Percentiles rank a stretch among this genome's conserved stretches.
Evolutionary conservation across 306 rosid genomes (phyloP).

Genomic region (Calophaca sinica): DNA sequence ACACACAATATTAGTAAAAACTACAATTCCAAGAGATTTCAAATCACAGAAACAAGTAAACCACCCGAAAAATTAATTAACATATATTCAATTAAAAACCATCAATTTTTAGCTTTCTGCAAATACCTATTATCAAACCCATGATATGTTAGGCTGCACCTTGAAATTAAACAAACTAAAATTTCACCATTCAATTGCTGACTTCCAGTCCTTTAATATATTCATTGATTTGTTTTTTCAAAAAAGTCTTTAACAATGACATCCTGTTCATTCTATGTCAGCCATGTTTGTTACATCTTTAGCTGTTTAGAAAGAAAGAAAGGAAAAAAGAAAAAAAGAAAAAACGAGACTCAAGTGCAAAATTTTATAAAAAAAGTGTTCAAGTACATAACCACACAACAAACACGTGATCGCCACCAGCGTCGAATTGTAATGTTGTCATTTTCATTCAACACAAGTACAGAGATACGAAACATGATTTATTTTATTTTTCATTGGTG

Average conservation of each 20-base stretch:
- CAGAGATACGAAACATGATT: no score
- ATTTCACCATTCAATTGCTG: neutral
- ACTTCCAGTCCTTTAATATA: no score
- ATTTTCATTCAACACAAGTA: no score
- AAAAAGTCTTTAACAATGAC: neutral
- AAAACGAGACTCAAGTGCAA: no score
- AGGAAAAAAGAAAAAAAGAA: no score
- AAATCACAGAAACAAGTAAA: neutral
- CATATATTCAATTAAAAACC: neutral
- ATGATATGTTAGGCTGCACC: neutral
- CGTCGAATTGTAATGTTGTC: no score
- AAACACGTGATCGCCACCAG: no score
- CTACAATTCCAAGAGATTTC: neutral
- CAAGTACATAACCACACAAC: no score
- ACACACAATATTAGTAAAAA: neutral
- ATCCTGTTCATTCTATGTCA: conserved; percentile 7
- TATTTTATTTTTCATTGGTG: no score
- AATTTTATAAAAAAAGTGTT: no score
- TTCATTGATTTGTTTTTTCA: neutral
- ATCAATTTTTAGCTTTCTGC: neutral
- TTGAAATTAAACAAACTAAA: neutral
- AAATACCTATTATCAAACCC: neutral
- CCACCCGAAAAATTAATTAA: neutral
- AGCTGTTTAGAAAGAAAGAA: no score
- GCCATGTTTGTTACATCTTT: neutral